Evolutionary conservation across 2,329 filamentous ascomycete species (phyloP).

Genomic region (Trichoderma sp.): DNA sequence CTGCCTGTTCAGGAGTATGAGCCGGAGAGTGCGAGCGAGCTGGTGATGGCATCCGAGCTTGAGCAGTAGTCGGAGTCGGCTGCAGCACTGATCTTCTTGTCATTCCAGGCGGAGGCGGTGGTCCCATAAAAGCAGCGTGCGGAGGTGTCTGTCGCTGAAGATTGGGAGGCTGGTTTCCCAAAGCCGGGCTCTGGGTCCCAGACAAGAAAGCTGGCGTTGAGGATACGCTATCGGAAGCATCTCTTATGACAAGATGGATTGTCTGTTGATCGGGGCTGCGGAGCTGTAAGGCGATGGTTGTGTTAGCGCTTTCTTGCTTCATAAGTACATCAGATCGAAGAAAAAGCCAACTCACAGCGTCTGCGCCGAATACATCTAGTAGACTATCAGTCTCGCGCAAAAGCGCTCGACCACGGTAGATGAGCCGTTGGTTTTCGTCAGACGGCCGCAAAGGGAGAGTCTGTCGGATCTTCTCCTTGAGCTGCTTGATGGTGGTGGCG

Average conservation of each 20-base stretch:
- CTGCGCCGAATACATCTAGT: conserved; percentile 57
- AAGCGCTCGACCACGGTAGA: conserved; percentile 60
- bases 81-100: conserved; percentile 34
- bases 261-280: conserved; percentile 50
- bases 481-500: conserved; percentile 55
- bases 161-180: conserved; percentile 28
- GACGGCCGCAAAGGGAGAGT: conserved; percentile 50
- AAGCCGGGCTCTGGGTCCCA: conserved; percentile 33
- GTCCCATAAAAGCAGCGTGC: conserved; percentile 24
- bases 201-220: conserved; percentile 29
- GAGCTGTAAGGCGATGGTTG: conserved; percentile 37
- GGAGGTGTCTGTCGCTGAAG: conserved; percentile 25
- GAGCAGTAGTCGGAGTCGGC: conserved; percentile 30
- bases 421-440: conserved; percentile 59
- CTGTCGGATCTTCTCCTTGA: conserved; percentile 61
- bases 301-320: conserved; percentile 21
- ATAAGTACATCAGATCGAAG: not conserved
- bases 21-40: conserved; percentile 21
- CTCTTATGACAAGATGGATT: conserved; percentile 55
- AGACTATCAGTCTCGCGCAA: conserved; percentile 57
- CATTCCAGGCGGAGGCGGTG: conserved; percentile 33
- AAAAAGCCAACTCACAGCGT: conserved; percentile 45
- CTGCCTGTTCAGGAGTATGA: conserved; percentile 33
- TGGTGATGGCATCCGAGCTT: conserved; percentile 37
- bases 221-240: conserved; percentile 35